Evolutionary conservation across 23 red algal genomes (phyloP), one percentile per base, ranked within the genome.

Genomic region (Gracilaria gracilis): DNA sequence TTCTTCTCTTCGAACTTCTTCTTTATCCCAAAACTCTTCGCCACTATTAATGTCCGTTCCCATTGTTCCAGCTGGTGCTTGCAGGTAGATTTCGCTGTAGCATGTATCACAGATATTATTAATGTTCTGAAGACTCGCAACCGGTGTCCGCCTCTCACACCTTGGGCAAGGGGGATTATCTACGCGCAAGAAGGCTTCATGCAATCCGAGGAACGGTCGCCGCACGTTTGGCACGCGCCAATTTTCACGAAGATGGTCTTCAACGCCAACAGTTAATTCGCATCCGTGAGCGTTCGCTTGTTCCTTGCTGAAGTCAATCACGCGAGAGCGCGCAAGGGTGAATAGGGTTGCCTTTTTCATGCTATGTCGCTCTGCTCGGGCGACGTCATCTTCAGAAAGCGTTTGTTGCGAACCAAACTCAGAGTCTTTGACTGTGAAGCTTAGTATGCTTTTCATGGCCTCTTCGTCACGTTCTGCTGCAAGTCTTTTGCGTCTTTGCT

Each of bases 21-120:
- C 38, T 24, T 73, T 72, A 58, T 53, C 39, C 62, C 67, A 67
- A 75, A 67, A 49, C 40, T 72, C 47, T 57, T 37, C 49, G 38
- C 66, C 61, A 69, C 24, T 40, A 44, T 23, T 73, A 24, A 73
- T 15, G 33, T 71, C 61, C 21, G 64, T 67, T 46, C 39, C 65
- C 21, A 61, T 32, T 33, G 29, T 35, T 36, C 67, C 83, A 14
- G 77, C 5, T 33, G 79, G 79, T 15, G 9, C 0, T 34, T 78
- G 44, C 35, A 90, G 34, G 35, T 90, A 81, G 51, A 89, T 89
- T 65, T 90, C 54, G 14, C 54, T 64, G 76, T 69, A 90, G 71
- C 87, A 90, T 25, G 23, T 40, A 28, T 49, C n/a, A 48, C 87
- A 90, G 13, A 90, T 65, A 28, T 17, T 24, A 15, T 46, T 49